Conservation (phyloP, 1,139 yeast species). For the Yamadazyma atlantica region DNA sequence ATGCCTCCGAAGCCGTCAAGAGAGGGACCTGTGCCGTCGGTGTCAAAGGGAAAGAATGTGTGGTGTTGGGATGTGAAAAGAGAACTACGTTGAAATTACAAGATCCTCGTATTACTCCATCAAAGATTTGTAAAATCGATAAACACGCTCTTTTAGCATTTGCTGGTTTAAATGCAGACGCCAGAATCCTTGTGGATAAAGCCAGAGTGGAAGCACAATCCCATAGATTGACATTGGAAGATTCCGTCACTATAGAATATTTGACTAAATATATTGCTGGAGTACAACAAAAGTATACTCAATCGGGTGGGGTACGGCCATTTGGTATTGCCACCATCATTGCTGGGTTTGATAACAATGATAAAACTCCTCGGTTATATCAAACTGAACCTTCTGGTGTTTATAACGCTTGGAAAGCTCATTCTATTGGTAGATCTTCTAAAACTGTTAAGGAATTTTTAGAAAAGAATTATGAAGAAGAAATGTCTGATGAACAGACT, state of each 20-base stretch:
- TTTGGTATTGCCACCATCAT: slow-evolving; percentile 93
- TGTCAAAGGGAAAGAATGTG: slow-evolving; percentile 84
- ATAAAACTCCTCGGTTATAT: slow-evolving; percentile 75
- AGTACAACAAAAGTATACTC: slow-evolving; percentile 96
- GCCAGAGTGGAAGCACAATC: slow-evolving; percentile 97
- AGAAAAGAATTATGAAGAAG: slow-evolving; percentile 85
- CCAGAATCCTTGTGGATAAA: slow-evolving; percentile 89
- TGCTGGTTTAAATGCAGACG: slow-evolving; percentile 98
- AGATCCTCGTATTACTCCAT: slow-evolving; percentile 94
- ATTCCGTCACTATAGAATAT: slow-evolving; percentile 89
- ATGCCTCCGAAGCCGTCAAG: slow-evolving; percentile 96
- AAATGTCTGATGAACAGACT: slow-evolving; percentile 66
- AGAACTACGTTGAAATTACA: slow-evolving; percentile 93
- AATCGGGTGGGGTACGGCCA: slow-evolving; percentile 95
- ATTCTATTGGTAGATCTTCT: slow-evolving; percentile 93
- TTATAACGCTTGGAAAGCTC: slow-evolving; percentile 98
- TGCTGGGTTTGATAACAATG: slow-evolving; percentile 93
- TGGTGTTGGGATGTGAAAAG: slow-evolving; percentile 94
- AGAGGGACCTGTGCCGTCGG: slow-evolving; percentile 99
- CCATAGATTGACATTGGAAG: slow-evolving; percentile 91
- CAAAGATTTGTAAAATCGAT: slow-evolving; percentile 89
- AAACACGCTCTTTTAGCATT: slow-evolving; percentile 89
- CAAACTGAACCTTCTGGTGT: slow-evolving; percentile 98
- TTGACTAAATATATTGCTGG: slow-evolving; percentile 95
- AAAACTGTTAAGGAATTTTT: slow-evolving; percentile 94